Conservation (phyloP, 352 stramenopile species). For the Albugo laibachii region DNA sequence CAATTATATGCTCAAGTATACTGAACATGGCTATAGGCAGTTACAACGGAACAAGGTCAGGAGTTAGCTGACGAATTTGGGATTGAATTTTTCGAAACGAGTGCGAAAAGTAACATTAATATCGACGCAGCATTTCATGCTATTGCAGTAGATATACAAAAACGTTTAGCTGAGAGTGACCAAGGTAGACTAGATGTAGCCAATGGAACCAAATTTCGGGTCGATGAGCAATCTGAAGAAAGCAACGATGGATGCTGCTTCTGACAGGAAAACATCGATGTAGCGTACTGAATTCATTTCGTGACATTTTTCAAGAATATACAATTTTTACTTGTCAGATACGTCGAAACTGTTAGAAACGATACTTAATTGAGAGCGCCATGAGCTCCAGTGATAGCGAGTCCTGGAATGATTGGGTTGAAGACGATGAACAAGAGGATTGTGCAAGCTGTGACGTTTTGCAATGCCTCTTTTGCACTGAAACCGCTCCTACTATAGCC, state of each 20-base stretch:
- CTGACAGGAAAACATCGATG: not conserved
- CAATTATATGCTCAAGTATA: slow-evolving; percentile 8
- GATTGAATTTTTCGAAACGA: slow-evolving; percentile 90
- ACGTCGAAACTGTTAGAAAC: slow-evolving; percentile 2
- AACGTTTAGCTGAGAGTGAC: slow-evolving; percentile 66
- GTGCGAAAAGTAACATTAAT: slow-evolving; percentile 86
- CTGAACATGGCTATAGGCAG: slow-evolving; percentile 23
- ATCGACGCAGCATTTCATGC: slow-evolving; percentile 80
- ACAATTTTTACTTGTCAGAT: not conserved
- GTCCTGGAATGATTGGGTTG: slow-evolving; percentile 75
- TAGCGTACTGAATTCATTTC: too few relatives aligned
- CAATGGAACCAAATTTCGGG: slow-evolving; percentile 59
- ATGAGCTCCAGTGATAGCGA: slow-evolving; percentile 15
- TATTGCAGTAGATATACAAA: slow-evolving; percentile 79
- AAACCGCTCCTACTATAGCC: slow-evolving; percentile 21
- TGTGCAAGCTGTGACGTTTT: slow-evolving; percentile 14
- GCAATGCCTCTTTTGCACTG: slow-evolving; percentile 45
- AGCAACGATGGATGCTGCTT: slow-evolving; percentile 60
- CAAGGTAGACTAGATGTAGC: slow-evolving; percentile 80
- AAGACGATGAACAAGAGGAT: slow-evolving; percentile 17
- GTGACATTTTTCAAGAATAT: too few relatives aligned
- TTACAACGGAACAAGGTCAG: slow-evolving; percentile 86
- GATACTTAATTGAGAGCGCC: slow-evolving; percentile 7
- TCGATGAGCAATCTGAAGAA: slow-evolving; percentile 63
- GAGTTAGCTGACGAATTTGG: slow-evolving; percentile 85